These are phyloP conservation scores for Cyclostephanos invisitatus DNA, from an alignment of 108 stramenopile species.

Conservation along the genomic window DNA sequence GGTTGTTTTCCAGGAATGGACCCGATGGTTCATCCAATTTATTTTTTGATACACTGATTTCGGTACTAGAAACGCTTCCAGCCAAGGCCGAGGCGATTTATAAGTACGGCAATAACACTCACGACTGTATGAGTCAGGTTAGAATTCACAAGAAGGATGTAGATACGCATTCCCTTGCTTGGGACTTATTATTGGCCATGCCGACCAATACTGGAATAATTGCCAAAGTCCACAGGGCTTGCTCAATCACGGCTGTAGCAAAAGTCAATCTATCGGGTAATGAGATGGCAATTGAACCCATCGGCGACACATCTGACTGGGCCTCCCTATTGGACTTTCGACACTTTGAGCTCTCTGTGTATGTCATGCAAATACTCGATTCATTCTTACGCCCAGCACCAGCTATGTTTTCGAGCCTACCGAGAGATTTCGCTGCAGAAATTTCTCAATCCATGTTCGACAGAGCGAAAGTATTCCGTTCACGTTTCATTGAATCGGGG, in stretches of 20 bases:
- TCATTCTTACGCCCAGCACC: slow-evolving; percentile 86
- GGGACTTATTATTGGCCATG: slow-evolving; percentile 92
- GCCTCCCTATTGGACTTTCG: slow-evolving; percentile 65
- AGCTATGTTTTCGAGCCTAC: slow-evolving; percentile 68
- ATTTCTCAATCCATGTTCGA: slow-evolving; percentile 46
- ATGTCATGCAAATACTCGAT: slow-evolving; percentile 93
- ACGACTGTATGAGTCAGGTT: slow-evolving; percentile 23
- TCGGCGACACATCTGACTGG: slow-evolving; percentile 53
- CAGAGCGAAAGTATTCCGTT: slow-evolving; percentile 61
- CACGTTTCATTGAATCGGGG: slow-evolving; percentile 85
- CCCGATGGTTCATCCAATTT: slow-evolving; percentile 56
- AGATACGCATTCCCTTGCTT: slow-evolving; percentile 76
- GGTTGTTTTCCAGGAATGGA: slow-evolving; percentile 59
- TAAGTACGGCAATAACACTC: neutral
- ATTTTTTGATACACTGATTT: slow-evolving; percentile 71
- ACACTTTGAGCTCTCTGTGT: slow-evolving; percentile 84
- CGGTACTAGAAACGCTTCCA: slow-evolving; percentile 69
- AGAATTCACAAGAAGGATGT: slow-evolving; percentile 10
- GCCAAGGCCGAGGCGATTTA: neutral
- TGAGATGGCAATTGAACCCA: slow-evolving; percentile 74
- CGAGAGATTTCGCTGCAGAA: slow-evolving; percentile 21
- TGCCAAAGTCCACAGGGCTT: slow-evolving; percentile 56
- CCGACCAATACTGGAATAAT: slow-evolving; percentile 82
- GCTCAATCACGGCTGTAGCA: slow-evolving; percentile 8
- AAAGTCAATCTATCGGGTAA: slow-evolving; percentile 32